phyloP scores from a whole-genome alignment of 2,329 filamentous ascomycete species.

The Apiospora sp. region DNA sequence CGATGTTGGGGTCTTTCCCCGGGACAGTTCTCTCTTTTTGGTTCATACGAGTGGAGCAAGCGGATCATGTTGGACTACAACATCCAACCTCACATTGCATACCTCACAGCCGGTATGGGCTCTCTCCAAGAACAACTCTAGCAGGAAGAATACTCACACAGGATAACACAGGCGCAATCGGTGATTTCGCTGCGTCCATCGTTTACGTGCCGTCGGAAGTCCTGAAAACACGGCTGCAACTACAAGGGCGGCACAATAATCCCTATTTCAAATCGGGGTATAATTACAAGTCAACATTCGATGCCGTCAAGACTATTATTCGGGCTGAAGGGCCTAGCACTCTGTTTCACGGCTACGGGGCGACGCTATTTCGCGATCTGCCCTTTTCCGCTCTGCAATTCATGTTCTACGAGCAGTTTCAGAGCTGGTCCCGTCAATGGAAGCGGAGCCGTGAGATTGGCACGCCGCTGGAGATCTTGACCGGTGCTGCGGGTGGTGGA shows the following conservation, averaged over 20 bases:
- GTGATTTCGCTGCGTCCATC: slow-evolving; percentile 89
- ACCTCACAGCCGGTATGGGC: slow-evolving; percentile 78
- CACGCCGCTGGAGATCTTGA: slow-evolving; percentile 83
- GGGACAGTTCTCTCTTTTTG: slow-evolving; percentile 95
- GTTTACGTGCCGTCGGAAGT: slow-evolving; percentile 98
- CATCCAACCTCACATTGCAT: slow-evolving; percentile 82
- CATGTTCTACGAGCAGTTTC: slow-evolving; percentile 97
- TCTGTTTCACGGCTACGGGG: slow-evolving; percentile 96
- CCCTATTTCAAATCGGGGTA: slow-evolving; percentile 93
- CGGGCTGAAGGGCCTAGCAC: slow-evolving; percentile 83
- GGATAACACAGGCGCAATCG: slow-evolving; percentile 76
- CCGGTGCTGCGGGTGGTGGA: slow-evolving; percentile 87
- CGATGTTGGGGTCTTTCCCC: slow-evolving; percentile 89
- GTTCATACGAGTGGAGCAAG: slow-evolving; percentile 95
- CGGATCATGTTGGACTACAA: slow-evolving; percentile 85
- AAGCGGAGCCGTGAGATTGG: slow-evolving; percentile 86
- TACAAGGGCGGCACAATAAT: slow-evolving; percentile 95
- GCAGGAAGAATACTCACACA: slow-evolving; percentile 13
- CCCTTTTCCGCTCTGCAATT: slow-evolving; percentile 97
- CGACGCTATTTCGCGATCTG: slow-evolving; percentile 91
- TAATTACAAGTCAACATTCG: slow-evolving; percentile 87
- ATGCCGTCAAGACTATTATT: slow-evolving; percentile 87
- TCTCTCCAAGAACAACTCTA: neutral
- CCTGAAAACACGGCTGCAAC: slow-evolving; percentile 93
- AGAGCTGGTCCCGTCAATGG: slow-evolving; percentile 80